These are phyloP conservation scores for Penicillium corylophilum DNA, from an alignment of 2,329 filamentous ascomycete species.

Conservation along the genomic window DNA sequence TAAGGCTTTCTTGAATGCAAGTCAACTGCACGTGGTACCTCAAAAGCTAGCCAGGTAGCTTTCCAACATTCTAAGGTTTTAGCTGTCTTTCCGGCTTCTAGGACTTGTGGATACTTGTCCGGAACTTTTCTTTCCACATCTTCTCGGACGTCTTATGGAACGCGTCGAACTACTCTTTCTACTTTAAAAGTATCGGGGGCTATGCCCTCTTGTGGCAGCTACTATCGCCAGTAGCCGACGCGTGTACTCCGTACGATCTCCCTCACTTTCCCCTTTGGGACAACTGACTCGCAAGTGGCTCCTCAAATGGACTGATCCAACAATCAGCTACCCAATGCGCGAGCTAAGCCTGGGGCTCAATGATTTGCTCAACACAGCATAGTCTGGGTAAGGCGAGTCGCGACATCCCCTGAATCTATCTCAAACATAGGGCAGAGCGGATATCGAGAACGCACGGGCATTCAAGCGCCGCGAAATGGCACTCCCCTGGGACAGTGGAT, in stretches of 20 bases:
- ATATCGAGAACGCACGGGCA: neutral
- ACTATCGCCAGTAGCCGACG: neutral
- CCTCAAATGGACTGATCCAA: neutral
- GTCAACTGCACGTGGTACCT: too few species aligned
- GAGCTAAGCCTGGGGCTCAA: neutral
- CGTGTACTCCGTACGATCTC: neutral
- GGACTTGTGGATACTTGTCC: too few species aligned
- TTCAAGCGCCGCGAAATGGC: neutral
- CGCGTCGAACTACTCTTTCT: too few species aligned
- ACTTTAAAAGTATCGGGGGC: neutral
- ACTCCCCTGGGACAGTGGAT: neutral
- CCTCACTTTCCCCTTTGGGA: neutral
- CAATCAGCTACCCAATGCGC: neutral
- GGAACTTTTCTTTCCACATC: too few species aligned
- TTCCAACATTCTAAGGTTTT: too few species aligned
- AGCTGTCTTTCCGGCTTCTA: too few species aligned
- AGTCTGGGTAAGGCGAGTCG: neutral
- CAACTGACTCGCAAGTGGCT: neutral
- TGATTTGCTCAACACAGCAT: neutral
- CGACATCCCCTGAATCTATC: neutral
- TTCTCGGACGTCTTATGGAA: neutral
- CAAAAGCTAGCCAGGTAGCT: too few species aligned
- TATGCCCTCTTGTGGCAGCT: too few species aligned
- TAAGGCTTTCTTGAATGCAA: too few species aligned
- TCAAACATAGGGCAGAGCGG: neutral